Evolutionary conservation across 768 basidiomycete genomes (phyloP).

Genomic region (Lentinula sp.): DNA sequence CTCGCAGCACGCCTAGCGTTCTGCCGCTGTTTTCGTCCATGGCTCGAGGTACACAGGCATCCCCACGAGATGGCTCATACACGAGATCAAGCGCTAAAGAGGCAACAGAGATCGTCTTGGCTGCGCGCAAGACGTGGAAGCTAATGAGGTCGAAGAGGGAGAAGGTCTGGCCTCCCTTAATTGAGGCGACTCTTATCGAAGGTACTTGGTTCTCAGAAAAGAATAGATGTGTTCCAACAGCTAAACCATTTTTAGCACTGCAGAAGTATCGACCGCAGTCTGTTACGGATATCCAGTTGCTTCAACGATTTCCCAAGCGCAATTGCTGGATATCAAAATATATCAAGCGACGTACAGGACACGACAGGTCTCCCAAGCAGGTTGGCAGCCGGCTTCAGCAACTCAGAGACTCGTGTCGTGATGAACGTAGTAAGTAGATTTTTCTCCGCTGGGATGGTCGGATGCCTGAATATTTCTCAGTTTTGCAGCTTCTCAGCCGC

Average conservation of each 20-base stretch:
- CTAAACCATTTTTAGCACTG: conserved; percentile 32
- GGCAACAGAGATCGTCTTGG: conserved; percentile 10
- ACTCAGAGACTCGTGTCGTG: conserved; percentile 54
- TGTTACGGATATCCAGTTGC: conserved; percentile 41
- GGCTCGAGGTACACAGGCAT: neutral
- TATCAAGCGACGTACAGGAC: conserved; percentile 50
- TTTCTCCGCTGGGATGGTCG: neutral
- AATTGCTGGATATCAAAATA: conserved; percentile 64
- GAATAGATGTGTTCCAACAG: neutral
- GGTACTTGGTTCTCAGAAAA: conserved; percentile 28
- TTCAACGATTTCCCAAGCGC: conserved; percentile 60
- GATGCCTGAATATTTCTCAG: neutral
- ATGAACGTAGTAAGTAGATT: conserved; percentile 41
- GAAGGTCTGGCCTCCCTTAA: conserved; percentile 56
- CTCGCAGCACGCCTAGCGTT: neutral
- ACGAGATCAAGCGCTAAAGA: neutral
- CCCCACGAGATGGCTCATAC: neutral
- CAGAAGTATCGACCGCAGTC: conserved; percentile 50
- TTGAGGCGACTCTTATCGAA: conserved; percentile 58
- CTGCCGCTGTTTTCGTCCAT: neutral
- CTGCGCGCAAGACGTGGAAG: conserved; percentile 53
- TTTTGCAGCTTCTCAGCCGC: neutral
- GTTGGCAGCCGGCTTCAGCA: conserved; percentile 69
- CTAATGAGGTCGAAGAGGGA: conserved; percentile 46
- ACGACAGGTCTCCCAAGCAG: conserved; percentile 57